Conservation (phyloP, 352 stramenopile species). For the Blastocystis sp. region DNA sequence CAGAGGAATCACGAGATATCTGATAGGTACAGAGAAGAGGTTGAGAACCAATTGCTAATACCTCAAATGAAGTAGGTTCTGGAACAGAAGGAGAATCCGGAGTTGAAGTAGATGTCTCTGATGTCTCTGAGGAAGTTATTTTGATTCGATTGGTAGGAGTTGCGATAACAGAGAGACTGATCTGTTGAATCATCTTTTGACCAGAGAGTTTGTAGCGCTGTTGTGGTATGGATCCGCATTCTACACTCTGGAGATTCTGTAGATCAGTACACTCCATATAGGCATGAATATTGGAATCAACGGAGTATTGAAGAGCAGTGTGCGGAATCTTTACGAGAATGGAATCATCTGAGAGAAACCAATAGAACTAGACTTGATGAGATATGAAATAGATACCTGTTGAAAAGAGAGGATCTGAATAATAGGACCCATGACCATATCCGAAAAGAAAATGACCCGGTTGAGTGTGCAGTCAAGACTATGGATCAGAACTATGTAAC, state of each 20-base stretch:
- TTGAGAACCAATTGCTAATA: neutral
- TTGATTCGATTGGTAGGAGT: neutral
- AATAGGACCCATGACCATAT: constrained; percentile 4
- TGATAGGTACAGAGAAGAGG: constrained; percentile 22
- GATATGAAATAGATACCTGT: neutral
- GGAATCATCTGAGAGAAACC: constrained; percentile 10
- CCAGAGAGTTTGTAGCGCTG: constrained; percentile 20
- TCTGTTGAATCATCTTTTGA: neutral
- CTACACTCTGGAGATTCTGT: neutral
- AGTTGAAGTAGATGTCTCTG: neutral
- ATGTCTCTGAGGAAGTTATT: neutral
- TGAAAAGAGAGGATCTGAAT: neutral
- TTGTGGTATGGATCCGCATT: constrained; percentile 30
- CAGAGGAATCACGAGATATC: neutral
- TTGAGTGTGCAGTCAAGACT: neutral
- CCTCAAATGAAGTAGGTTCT: neutral
- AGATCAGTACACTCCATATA: neutral
- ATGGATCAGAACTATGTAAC: neutral
- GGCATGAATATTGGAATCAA: constrained; percentile 15
- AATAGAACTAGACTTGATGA: neutral
- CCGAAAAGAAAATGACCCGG: constrained; percentile 10
- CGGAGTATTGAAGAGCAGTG: neutral
- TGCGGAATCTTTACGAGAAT: constrained; percentile 12
- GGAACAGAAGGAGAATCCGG: neutral
- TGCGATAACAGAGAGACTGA: neutral